Conservation (phyloP, 331 rosid genomes). For the Quercus phellos region DNA sequence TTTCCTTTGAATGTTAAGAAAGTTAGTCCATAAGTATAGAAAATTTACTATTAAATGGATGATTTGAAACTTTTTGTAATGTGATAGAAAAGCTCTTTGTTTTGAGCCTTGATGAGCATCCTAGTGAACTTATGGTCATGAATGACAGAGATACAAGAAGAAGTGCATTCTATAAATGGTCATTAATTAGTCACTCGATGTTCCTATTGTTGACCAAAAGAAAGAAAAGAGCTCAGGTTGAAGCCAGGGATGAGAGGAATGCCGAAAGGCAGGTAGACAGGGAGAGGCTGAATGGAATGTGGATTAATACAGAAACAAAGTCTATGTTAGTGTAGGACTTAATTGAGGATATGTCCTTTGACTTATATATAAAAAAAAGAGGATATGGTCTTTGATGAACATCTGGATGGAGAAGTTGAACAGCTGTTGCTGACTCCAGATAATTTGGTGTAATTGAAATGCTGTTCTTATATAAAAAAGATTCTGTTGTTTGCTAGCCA, state of each 20-base stretch:
- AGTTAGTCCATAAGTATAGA: too few species aligned
- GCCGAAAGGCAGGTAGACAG: too few species aligned
- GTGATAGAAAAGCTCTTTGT: neutral
- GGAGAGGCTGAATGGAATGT: too few species aligned
- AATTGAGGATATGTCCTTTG: neutral
- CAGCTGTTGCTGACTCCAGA: neutral
- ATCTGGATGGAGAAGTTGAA: neutral
- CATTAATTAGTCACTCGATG: neutral
- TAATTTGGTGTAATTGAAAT: neutral
- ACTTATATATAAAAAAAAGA: neutral
- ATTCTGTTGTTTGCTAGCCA: neutral
- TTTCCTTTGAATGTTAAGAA: neutral
- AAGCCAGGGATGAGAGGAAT: neutral
- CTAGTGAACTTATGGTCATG: neutral
- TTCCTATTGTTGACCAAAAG: neutral
- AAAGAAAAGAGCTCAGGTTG: neutral
- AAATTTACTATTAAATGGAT: neutral
- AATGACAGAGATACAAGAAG: neutral
- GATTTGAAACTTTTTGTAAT: neutral
- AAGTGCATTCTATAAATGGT: neutral
- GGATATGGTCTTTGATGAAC: neutral
- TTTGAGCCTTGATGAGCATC: neutral
- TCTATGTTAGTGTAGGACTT: neutral
- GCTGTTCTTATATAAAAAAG: too few species aligned
- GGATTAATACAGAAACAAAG: neutral